phyloP scores from a whole-genome alignment of 1,284 basidiomycete species.

The Apiotrichum gracile region DNA sequence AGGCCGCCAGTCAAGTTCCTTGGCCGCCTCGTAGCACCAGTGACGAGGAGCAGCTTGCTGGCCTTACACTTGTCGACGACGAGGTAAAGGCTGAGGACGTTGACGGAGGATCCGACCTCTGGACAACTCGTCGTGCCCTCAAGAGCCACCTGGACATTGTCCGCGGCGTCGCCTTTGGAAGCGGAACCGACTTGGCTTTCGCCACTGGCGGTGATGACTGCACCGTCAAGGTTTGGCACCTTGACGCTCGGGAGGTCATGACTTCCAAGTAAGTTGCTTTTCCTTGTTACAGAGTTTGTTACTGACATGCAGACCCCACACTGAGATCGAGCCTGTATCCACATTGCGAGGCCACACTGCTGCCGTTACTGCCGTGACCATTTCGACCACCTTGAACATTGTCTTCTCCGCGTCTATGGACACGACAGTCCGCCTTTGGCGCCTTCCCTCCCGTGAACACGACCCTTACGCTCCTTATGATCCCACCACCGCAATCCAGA shows the following conservation, averaged over 20 bases:
- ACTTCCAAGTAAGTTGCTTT: constrained; percentile 25
- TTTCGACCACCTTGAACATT: constrained; percentile 66
- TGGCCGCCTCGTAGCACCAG: constrained; percentile 16
- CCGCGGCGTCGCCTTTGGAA: constrained; percentile 73
- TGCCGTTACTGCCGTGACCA: constrained; percentile 81
- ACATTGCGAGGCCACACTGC: constrained; percentile 90
- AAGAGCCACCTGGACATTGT: constrained; percentile 89
- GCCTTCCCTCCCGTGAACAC: constrained; percentile 63
- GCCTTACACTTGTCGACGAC: constrained; percentile 47
- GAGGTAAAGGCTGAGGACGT: constrained; percentile 55
- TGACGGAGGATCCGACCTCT: constrained; percentile 50
- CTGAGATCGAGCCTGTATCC: constrained; percentile 81
- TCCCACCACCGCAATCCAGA: constrained; percentile 64
- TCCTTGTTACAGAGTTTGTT: neutral
- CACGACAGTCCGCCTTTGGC: constrained; percentile 83
- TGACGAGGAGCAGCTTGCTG: constrained; percentile 37
- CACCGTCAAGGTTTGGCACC: constrained; percentile 86
- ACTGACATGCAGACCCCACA: constrained; percentile 51
- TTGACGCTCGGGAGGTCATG: constrained; percentile 30
- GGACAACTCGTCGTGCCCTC: constrained; percentile 76
- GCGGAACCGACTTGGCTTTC: constrained; percentile 71
- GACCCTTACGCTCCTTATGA: constrained; percentile 83
- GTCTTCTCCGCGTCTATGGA: constrained; percentile 91
- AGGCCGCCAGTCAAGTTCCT: constrained; percentile 37
- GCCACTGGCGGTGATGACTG: constrained; percentile 91